Evolutionary conservation across 129 eudicot species (phyloP), one percentile per base, ranked within the genome.

Genomic region (Logfia minima): DNA sequence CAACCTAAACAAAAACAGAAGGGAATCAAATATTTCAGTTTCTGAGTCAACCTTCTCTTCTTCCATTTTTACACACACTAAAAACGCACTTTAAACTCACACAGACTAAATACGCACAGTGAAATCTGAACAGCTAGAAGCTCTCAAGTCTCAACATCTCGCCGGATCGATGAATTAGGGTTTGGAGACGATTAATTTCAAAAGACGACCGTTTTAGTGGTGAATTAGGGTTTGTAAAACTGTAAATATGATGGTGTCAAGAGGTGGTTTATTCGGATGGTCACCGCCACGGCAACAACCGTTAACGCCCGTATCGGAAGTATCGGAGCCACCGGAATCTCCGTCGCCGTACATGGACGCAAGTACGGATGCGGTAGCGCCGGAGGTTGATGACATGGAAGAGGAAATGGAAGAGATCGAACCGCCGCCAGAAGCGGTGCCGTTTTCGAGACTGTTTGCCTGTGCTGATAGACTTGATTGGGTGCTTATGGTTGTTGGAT

Each of bases 241-340:
- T 43, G 82, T 61, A 66, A 84, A 84, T 72, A 90, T 93, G 96
- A 90, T 88, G 96, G 79, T 79, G 6, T 82, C 91, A 8, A 82
- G 97, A 87, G 97, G 98, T 85, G 98, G 98, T 13, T 67, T 94
- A 43, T 94, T 94, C 34, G 98, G 98, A 39, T 94, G 98, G 98
- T 94, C 98, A 2, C 98, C 98, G 60, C 98, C 98, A 41, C 97
- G 93, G 28, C 91, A 91, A 71, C 98, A 94, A 75, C 98, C 98
- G 3, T 51, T 94, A 64, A 94, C 98, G 68, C 98, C 98, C 85
- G 99, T 94, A 1, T 94, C 99, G 70, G 99, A 94, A 81, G 99
- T 94, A 8, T 94, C 97, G 66, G 99, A 93, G 91, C 98, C 98
- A 41, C 98, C 98, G 87, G 98, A 94, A 75, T 94, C 97, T 0